phyloP scores from a whole-genome alignment of 2,329 filamentous ascomycete genomes.

The Apiospora kogelbergensis region DNA sequence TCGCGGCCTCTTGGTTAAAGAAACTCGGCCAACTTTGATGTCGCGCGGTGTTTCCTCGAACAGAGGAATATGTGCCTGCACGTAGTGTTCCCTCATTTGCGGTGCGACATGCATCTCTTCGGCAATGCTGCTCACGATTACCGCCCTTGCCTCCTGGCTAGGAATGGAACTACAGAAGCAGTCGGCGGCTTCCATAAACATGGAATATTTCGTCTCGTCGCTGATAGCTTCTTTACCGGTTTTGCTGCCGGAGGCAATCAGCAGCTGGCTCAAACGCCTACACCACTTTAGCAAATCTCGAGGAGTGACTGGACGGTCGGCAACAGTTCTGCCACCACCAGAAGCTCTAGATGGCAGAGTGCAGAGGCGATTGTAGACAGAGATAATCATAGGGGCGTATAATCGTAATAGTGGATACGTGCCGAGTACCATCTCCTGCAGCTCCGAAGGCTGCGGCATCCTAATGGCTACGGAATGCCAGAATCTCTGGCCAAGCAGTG shows the following conservation, averaged over 20 bases:
- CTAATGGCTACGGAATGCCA: constrained; percentile 78
- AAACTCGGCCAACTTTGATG: constrained; percentile 66
- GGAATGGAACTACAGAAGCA: constrained; percentile 85
- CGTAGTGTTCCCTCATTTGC: constrained; percentile 75
- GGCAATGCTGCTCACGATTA: constrained; percentile 70
- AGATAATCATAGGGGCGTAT: constrained; percentile 58
- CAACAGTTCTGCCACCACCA: constrained; percentile 33
- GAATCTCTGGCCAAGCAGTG: constrained; percentile 79
- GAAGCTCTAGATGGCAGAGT: constrained; percentile 37
- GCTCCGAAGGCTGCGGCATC: constrained; percentile 65
- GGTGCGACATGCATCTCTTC: constrained; percentile 85
- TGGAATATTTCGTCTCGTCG: constrained; percentile 74
- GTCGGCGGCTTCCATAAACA: constrained; percentile 92
- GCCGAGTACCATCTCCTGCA: constrained; percentile 70
- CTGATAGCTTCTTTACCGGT: constrained; percentile 69
- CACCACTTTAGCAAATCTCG: constrained; percentile 90
- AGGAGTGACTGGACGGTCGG: constrained; percentile 52
- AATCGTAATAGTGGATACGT: constrained; percentile 70
- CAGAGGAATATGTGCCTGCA: constrained; percentile 70
- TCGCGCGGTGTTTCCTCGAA: constrained; percentile 61
- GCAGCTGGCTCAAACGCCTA: constrained; percentile 66
- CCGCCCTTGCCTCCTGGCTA: constrained; percentile 58
- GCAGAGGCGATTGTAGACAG: constrained; percentile 57
- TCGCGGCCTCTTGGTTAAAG: constrained; percentile 59
- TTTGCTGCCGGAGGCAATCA: constrained; percentile 61